These are phyloP conservation scores for Lactarius vividus DNA, from an alignment of 768 basidiomycete species.

Conservation along the genomic window DNA sequence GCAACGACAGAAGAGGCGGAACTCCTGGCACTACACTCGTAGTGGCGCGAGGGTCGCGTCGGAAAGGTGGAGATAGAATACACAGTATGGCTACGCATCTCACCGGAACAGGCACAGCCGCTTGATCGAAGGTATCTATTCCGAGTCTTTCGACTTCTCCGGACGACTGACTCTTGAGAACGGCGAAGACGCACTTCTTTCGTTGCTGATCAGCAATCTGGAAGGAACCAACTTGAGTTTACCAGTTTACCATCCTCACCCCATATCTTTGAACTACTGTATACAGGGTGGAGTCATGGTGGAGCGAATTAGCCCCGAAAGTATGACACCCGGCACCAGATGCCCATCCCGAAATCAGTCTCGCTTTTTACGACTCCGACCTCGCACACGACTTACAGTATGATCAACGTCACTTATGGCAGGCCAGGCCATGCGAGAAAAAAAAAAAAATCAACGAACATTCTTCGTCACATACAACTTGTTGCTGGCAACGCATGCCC, in stretches of 20 bases:
- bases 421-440: neutral
- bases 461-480: neutral
- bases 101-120: neutral
- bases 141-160: neutral
- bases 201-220: neutral
- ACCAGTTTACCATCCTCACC: neutral
- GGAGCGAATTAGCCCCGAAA: neutral
- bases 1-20: constrained; percentile 9
- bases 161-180: neutral
- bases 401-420: constrained; percentile 2
- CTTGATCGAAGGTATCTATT: constrained; percentile 1
- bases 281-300: neutral
- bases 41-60: neutral
- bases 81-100: neutral
- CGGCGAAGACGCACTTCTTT: neutral
- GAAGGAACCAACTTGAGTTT: neutral
- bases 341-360: neutral
- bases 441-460: neutral
- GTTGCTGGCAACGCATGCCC: constrained; percentile 8
- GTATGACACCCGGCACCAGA: neutral
- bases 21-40: neutral
- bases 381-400: neutral
- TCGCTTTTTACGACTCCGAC: neutral
- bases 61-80: neutral
- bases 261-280: neutral